Percentiles rank a stretch among this genome's conserved stretches.
Conservation (phyloP, 495 filamentous ascomycete genomes). For the Hyaloscypha hepaticicola region DNA sequence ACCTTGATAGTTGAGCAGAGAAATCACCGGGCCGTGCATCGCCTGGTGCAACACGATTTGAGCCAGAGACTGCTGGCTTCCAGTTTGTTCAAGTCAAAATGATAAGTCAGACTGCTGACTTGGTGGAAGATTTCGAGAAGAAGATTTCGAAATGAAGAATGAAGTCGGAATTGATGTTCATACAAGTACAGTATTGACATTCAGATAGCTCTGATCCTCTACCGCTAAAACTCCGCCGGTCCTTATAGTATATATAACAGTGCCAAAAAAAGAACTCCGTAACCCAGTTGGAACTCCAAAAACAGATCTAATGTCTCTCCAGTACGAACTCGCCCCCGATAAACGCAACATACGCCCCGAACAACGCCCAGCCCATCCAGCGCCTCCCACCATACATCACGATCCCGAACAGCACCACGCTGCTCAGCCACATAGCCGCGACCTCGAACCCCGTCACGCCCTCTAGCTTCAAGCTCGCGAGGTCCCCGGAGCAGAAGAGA, state of each 20-base stretch:
- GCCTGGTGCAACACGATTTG: too few relatives aligned
- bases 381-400: conserved; percentile 35
- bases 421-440: conserved; percentile 36
- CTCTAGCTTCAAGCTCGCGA: conserved; percentile 29
- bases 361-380: conserved; percentile 38
- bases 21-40: too few relatives aligned
- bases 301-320: conserved; percentile 3
- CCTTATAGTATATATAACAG: too few relatives aligned
- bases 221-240: too few relatives aligned
- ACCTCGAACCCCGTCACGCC: conserved; percentile 34
- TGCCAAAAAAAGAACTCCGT: too few relatives aligned
- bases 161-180: background rate
- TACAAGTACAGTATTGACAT: background rate
- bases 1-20: too few relatives aligned
- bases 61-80: too few relatives aligned
- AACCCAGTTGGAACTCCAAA: too few relatives aligned
- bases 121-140: background rate
- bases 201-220: background rate
- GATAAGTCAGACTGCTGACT: too few relatives aligned
- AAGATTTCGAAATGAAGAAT: too few relatives aligned
- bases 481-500: conserved; percentile 23
- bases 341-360: conserved; percentile 41
- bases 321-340: conserved; percentile 39
- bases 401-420: conserved; percentile 33
- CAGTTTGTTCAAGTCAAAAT: too few relatives aligned